These are phyloP conservation scores for Pseudogymnoascus verrucosus DNA, from an alignment of 2,329 filamentous ascomycete genomes.

Conservation along the genomic window DNA sequence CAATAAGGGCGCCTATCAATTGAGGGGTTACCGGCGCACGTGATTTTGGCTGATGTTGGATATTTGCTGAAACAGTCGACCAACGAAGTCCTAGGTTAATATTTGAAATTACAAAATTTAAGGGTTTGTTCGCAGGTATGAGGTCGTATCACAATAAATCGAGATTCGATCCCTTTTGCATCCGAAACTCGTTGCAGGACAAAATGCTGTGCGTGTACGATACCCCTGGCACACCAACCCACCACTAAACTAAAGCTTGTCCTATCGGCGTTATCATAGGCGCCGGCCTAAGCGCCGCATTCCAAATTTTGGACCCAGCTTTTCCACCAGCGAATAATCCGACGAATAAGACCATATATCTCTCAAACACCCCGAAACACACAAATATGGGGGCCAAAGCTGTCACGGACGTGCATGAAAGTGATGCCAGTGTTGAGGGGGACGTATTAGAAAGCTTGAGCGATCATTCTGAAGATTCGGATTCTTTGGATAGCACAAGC, in stretches of 20 bases:
- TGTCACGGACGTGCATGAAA: background rate
- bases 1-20: constrained; percentile 4
- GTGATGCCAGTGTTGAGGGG: background rate
- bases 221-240: constrained; percentile 5
- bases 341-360: constrained; percentile 2
- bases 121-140: background rate
- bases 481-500: constrained; percentile 25
- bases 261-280: constrained; percentile 8
- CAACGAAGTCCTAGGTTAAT: background rate
- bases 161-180: background rate
- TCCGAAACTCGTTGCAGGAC: constrained; percentile 6
- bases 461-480: constrained; percentile 19
- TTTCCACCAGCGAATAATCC: constrained; percentile 6
- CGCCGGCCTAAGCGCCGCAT: constrained; percentile 6
- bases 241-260: background rate
- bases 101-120: constrained; percentile 1
- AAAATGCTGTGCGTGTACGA: background rate
- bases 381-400: constrained; percentile 7
- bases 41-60: constrained; percentile 6
- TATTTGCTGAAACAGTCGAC: background rate
- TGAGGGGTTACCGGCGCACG: background rate
- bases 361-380: constrained; percentile 6
- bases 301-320: constrained; percentile 6
- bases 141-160: constrained; percentile 2
- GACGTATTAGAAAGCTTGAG: background rate